Conservation (phyloP, 768 basidiomycete species). For the Amanita pseudoporphyria region DNA sequence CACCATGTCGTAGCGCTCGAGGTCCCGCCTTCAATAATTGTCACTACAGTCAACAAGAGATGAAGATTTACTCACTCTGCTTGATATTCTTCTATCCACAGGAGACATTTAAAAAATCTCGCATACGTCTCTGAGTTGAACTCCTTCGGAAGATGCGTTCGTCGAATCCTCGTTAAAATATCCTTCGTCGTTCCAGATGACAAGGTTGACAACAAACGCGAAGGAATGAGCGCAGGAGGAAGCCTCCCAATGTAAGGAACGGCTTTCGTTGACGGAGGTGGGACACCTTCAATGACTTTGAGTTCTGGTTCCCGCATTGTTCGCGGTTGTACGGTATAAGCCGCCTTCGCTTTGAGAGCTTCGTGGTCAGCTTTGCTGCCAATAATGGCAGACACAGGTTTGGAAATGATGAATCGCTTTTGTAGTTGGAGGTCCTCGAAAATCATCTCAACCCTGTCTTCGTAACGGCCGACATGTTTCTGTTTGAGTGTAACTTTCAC, state of each 20-base stretch:
- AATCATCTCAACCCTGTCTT: conserved; percentile 43
- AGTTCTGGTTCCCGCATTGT: conserved; percentile 7
- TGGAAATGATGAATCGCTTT: conserved; percentile 40
- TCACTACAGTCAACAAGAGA: background rate
- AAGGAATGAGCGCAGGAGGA: conserved; percentile 4
- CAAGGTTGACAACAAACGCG: background rate
- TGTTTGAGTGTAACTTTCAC: conserved; percentile 27
- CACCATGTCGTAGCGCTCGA: conserved; percentile 28
- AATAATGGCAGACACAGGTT: conserved; percentile 32
- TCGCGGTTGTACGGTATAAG: conserved; percentile 29
- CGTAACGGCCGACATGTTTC: conserved; percentile 33
- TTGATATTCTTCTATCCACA: conserved; percentile 16
- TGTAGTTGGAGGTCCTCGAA: conserved; percentile 37
- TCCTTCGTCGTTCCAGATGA: conserved; percentile 5
- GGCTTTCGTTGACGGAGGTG: conserved; percentile 4
- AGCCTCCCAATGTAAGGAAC: conserved; percentile 5
- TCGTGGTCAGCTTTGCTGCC: conserved; percentile 39
- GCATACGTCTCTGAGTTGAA: conserved; percentile 3
- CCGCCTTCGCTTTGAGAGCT: conserved; percentile 31
- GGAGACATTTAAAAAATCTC: background rate
- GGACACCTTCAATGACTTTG: conserved; percentile 5
- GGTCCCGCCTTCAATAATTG: conserved; percentile 22
- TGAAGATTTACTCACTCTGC: conserved; percentile 17
- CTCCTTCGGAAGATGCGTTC: conserved; percentile 4
- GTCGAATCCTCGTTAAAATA: conserved; percentile 6